These are phyloP conservation scores for Chlorella sp. DNA, from an alignment of 139 green algal genomes.

Conservation along the genomic window DNA sequence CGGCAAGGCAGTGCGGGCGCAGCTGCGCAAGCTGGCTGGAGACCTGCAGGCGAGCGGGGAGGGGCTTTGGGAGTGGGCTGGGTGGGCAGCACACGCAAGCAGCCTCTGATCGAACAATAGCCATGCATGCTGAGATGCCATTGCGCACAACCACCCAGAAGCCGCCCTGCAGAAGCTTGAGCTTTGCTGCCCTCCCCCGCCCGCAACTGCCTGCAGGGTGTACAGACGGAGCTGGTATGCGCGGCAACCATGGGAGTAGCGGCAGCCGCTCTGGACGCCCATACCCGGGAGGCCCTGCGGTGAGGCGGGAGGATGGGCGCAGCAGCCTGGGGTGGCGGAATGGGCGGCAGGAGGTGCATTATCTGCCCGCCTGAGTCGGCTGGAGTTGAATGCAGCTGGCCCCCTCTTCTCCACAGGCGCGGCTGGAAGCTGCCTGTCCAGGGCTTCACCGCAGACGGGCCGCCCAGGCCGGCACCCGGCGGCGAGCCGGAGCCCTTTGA, in stretches of 20 bases:
- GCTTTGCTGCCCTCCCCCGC: too few relatives aligned
- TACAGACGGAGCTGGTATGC: conserved; percentile 47
- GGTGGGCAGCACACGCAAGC: too few relatives aligned
- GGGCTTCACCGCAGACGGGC: neutral
- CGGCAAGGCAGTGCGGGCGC: conserved; percentile 30
- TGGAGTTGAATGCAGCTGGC: neutral
- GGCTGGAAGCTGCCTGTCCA: conserved; percentile 57
- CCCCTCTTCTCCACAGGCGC: neutral
- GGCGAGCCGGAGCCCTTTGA: conserved; percentile 44
- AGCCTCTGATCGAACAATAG: too few relatives aligned
- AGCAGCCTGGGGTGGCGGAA: neutral
- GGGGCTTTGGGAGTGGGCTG: neutral
- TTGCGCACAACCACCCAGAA: too few relatives aligned
- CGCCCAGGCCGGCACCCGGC: conserved; percentile 8
- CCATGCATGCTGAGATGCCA: neutral
- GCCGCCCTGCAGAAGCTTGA: too few relatives aligned
- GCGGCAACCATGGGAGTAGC: conserved; percentile 56
- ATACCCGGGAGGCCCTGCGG: conserved; percentile 53
- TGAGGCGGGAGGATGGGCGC: neutral
- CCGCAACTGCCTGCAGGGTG: conserved; percentile 37
- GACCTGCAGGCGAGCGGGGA: conserved; percentile 38
- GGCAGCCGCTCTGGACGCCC: conserved; percentile 47
- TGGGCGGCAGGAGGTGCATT: too few relatives aligned
- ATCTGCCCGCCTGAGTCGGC: too few relatives aligned
- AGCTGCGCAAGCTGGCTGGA: conserved; percentile 51